Conservation (phyloP, 306 rosid species). For the Prunus mongolica region DNA sequence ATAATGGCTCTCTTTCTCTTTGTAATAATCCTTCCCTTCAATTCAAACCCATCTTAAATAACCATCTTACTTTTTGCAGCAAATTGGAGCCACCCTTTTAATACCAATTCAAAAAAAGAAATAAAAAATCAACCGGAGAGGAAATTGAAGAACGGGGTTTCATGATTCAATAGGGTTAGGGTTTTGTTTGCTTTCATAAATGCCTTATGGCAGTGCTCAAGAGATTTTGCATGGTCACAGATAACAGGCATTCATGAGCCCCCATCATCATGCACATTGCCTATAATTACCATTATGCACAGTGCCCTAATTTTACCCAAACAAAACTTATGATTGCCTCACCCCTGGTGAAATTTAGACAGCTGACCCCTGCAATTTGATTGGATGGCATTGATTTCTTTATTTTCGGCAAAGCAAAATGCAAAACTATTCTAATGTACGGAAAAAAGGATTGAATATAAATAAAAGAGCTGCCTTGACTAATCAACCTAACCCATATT, state of each 20-base stretch:
- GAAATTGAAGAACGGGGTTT: conserved; percentile 2
- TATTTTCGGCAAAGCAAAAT: too few relatives aligned
- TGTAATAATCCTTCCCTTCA: conserved; percentile 35
- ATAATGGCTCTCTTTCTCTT: conserved; percentile 48
- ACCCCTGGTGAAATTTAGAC: conserved; percentile 28
- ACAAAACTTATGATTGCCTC: conserved; percentile 39
- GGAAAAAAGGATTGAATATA: too few relatives aligned
- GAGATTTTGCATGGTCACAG: conserved; percentile 54
- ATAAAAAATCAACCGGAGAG: neutral
- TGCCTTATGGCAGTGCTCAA: conserved; percentile 50
- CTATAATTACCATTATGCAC: conserved; percentile 93
- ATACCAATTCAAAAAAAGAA: conserved; percentile 6
- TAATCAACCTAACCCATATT: too few relatives aligned
- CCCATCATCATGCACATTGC: conserved; percentile 70
- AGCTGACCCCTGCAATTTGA: conserved; percentile 38
- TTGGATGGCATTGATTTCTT: conserved; percentile 46
- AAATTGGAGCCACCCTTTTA: conserved; percentile 26
- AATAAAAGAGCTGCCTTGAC: too few relatives aligned
- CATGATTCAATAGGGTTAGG: conserved; percentile 44
- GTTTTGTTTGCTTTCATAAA: conserved; percentile 57
- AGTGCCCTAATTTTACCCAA: conserved; percentile 42
- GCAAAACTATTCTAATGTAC: too few relatives aligned
- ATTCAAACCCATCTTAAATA: conserved; percentile 35
- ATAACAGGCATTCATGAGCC: conserved; percentile 70
- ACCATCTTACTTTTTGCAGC: conserved; percentile 41